phyloP scores from a whole-genome alignment of 345 rosid genomes.

The Dimocarpus longan region DNA sequence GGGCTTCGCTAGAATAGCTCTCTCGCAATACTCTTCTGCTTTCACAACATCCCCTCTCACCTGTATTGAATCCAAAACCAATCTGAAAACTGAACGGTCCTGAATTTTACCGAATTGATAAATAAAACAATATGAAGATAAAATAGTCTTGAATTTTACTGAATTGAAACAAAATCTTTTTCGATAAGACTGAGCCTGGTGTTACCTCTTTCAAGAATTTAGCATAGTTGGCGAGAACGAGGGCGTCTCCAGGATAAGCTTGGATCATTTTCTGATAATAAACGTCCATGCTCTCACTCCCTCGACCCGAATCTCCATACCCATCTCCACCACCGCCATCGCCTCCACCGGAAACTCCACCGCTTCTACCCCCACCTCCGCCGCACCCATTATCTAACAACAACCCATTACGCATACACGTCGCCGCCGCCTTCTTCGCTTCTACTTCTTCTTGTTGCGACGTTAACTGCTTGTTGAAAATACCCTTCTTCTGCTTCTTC shows the following conservation, averaged over 20 bases:
- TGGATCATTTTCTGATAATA: slow-evolving; percentile 51
- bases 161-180: neutral
- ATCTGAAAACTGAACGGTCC: neutral
- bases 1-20: slow-evolving; percentile 43
- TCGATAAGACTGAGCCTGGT: neutral
- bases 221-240: slow-evolving; percentile 57
- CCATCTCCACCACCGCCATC: slow-evolving; percentile 27
- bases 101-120: too few relatives aligned
- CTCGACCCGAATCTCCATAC: slow-evolving; percentile 25
- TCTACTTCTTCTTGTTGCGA: slow-evolving; percentile 20
- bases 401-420: slow-evolving; percentile 7
- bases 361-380: neutral
- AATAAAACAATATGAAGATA: too few relatives aligned
- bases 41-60: slow-evolving; percentile 37
- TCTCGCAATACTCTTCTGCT: slow-evolving; percentile 53
- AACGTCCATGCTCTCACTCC: slow-evolving; percentile 40
- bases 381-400: slow-evolving; percentile 10
- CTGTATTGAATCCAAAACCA: slow-evolving; percentile 21
- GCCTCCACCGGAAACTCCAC: slow-evolving; percentile 18
- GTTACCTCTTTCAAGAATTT: slow-evolving; percentile 58
- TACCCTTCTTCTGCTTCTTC: slow-evolving; percentile 8
- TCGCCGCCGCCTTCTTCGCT: neutral
- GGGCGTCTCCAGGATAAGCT: slow-evolving; percentile 44
- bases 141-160: too few relatives aligned
- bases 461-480: neutral